These are phyloP conservation scores for Fistulina hepatica DNA, from an alignment of 1,284 basidiomycete species.

Conservation along the genomic window DNA sequence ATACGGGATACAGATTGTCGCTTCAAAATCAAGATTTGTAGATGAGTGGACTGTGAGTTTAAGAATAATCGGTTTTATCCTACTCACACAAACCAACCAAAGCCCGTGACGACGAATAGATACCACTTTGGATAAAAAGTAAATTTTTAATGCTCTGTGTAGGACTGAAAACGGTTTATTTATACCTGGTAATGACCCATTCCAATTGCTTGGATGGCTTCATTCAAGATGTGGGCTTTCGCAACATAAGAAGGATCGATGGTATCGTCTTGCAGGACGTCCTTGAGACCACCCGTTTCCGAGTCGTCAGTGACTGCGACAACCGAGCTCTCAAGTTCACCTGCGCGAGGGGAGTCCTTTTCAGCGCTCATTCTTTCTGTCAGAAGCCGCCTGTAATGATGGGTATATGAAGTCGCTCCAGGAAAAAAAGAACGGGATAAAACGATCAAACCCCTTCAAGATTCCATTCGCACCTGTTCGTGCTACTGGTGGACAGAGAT, in stretches of 20 bases:
- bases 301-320: no score
- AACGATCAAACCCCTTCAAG: no score
- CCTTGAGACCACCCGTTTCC: no score
- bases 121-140: conserved; percentile 26
- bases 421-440: no score
- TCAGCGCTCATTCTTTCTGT: no score
- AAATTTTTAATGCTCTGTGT: no score
- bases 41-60: conserved; percentile 5
- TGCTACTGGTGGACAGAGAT: no score
- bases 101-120: conserved; percentile 47
- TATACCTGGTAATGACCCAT: conserved; percentile 61
- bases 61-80: not conserved
- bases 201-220: conserved; percentile 59
- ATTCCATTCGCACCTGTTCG: no score
- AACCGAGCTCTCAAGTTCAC: no score
- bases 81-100: conserved; percentile 61
- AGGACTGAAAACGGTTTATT: conserved; percentile 2
- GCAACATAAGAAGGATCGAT: conserved; percentile 54
- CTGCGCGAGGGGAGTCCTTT: no score
- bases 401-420: no score
- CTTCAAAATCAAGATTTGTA: conserved; percentile 20
- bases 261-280: conserved; percentile 36
- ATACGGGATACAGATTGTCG: conserved; percentile 57
- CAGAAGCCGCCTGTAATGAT: no score
- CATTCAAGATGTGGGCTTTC: conserved; percentile 52